Evolutionary conservation across 1,284 basidiomycete genomes (phyloP).

Genomic region (Trametes pubescens): DNA sequence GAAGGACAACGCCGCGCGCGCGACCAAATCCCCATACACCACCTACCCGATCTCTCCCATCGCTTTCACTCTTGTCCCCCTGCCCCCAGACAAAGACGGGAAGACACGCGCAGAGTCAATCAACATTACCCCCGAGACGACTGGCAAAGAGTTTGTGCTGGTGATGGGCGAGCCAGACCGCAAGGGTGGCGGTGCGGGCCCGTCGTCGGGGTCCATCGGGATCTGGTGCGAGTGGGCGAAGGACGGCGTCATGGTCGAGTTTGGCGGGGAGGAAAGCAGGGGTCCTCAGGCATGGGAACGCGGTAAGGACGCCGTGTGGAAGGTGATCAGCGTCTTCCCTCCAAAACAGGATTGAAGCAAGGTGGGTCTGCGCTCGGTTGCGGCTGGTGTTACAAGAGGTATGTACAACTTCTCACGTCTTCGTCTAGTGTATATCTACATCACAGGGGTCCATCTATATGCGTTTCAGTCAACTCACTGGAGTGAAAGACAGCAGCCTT

Average conservation of each 20-base stretch:
- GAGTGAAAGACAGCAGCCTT: not conserved
- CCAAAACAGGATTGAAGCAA: constrained; percentile 36
- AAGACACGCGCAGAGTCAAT: constrained; percentile 51
- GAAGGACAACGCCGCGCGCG: constrained; percentile 38
- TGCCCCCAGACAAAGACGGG: constrained; percentile 49
- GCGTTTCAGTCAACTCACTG: not conserved
- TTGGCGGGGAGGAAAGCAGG: constrained; percentile 76
- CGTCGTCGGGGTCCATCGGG: constrained; percentile 82
- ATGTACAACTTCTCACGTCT: constrained; percentile 29
- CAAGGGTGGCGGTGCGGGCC: constrained; percentile 87
- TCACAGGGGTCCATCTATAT: constrained; percentile 28
- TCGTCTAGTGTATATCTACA: not conserved
- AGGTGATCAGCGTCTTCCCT: constrained; percentile 71
- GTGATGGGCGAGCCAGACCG: constrained; percentile 83
- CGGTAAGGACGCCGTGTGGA: constrained; percentile 83
- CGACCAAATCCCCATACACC: constrained; percentile 54
- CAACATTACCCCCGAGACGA: constrained; percentile 57
- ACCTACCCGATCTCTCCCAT: constrained; percentile 63
- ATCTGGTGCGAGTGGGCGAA: constrained; percentile 94
- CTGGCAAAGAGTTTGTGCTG: constrained; percentile 80
- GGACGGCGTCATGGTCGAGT: constrained; percentile 84
- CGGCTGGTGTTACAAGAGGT: constrained; percentile 17
- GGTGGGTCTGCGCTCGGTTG: constrained; percentile 12
- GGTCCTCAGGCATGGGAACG: constrained; percentile 87
- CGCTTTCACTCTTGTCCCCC: constrained; percentile 49